Conservation (phyloP, 257 asterid species). For the Avicennia marina region DNA sequence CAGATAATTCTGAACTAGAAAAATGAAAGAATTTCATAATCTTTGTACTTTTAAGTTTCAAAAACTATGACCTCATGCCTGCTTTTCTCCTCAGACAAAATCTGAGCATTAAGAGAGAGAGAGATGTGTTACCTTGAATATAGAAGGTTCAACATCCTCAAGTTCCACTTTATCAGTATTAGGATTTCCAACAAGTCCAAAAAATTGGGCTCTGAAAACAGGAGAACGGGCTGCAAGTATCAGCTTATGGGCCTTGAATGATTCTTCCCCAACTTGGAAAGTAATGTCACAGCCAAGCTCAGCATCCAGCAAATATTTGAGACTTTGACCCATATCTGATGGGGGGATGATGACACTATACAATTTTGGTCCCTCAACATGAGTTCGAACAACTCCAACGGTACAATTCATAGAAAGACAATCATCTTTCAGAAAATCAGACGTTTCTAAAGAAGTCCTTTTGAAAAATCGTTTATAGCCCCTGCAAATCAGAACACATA, state of each 20-base stretch:
- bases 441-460: conserved; percentile 66
- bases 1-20: too few species aligned
- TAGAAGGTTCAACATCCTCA: conserved; percentile 77
- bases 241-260: conserved; percentile 80
- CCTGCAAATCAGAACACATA: conserved; percentile 39
- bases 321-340: conserved; percentile 82
- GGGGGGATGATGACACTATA: conserved; percentile 57
- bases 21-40: too few species aligned
- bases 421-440: conserved; percentile 87
- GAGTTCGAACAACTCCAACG: conserved; percentile 91
- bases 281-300: conserved; percentile 67
- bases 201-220: conserved; percentile 89
- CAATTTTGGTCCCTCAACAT: conserved; percentile 75
- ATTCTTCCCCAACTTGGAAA: conserved; percentile 75
- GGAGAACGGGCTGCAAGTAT: conserved; percentile 97
- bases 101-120: conserved; percentile 13
- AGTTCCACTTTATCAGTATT: conserved; percentile 48
- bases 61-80: too few species aligned
- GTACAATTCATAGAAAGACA: conserved; percentile 85
- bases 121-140: conserved; percentile 59
- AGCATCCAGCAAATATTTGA: conserved; percentile 59
- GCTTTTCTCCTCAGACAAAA: too few species aligned
- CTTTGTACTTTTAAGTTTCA: too few species aligned
- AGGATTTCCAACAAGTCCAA: conserved; percentile 81
- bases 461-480: conserved; percentile 89